phyloP scores from a whole-genome alignment of 495 filamentous ascomycete genomes.

The Lindgomyces ingoldianus region DNA sequence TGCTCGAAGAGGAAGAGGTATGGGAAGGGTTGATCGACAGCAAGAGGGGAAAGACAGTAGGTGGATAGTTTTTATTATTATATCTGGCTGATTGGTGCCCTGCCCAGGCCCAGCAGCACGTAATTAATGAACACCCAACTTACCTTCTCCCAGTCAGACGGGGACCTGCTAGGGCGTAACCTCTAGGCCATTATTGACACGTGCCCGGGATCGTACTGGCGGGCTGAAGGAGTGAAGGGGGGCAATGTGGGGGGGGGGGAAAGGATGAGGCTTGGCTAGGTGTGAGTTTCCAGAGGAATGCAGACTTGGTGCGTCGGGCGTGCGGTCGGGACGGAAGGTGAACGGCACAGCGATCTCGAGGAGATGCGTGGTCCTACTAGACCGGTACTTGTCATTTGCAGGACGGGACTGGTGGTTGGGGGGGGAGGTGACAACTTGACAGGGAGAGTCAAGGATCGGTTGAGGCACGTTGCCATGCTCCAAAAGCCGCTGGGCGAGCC shows the following conservation, averaged over 20 bases:
- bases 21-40: constrained; percentile 8
- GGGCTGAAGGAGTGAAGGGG: constrained; percentile 2
- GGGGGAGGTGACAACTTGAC: neutral
- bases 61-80: constrained; percentile 18
- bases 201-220: constrained; percentile 9
- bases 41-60: constrained; percentile 6
- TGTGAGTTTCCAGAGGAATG: constrained; percentile 10
- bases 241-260: constrained; percentile 9
- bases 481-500: constrained; percentile 22
- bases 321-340: constrained; percentile 2
- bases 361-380: constrained; percentile 43
- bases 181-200: constrained; percentile 22
- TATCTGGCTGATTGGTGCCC: constrained; percentile 31
- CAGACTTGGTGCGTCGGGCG: constrained; percentile 8
- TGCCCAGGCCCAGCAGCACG: constrained; percentile 11
- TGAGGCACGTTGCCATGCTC: constrained; percentile 12
- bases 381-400: constrained; percentile 30
- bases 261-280: neutral
- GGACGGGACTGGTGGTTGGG: too few relatives aligned
- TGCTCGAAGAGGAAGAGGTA: constrained; percentile 15
- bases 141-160: constrained; percentile 6
- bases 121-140: constrained; percentile 13
- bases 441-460: constrained; percentile 15
- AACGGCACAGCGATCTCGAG: constrained; percentile 29
- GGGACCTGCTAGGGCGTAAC: constrained; percentile 16